Conservation (phyloP, 2,329 filamentous ascomycete species). For the Neurospora sp. region DNA sequence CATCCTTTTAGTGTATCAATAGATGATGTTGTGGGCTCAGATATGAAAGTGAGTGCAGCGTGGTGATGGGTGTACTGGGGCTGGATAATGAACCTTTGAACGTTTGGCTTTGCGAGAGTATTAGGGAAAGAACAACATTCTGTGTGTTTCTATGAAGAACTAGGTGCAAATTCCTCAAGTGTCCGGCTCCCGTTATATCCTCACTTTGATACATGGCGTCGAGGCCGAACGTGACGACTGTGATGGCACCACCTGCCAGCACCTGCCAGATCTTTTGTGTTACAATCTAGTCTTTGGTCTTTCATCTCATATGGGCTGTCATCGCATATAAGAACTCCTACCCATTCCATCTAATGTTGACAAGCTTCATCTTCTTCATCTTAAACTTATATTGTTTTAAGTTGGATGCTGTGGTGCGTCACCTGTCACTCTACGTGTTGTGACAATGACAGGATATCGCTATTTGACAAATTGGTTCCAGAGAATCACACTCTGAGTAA, state of each 20-base stretch:
- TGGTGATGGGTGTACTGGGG: background rate
- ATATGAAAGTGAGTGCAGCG: background rate
- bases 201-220: background rate
- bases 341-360: too few species aligned
- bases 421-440: too few species aligned
- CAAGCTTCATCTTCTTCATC: too few species aligned
- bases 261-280: too few species aligned
- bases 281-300: too few species aligned
- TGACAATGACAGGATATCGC: background rate
- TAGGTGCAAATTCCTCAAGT: background rate
- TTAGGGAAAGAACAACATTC: background rate
- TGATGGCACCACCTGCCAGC: background rate
- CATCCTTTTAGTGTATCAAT: background rate
- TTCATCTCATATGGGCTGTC: too few species aligned
- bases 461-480: background rate
- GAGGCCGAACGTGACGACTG: background rate
- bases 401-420: too few species aligned
- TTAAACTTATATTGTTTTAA: too few species aligned
- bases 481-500: background rate
- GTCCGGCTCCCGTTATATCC: background rate
- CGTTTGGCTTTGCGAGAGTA: background rate
- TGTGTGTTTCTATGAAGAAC: background rate
- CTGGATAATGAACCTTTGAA: background rate
- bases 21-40: background rate
- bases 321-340: too few species aligned